Conservation (phyloP, 495 filamentous ascomycete genomes). For the Neurospora tetraspora region DNA sequence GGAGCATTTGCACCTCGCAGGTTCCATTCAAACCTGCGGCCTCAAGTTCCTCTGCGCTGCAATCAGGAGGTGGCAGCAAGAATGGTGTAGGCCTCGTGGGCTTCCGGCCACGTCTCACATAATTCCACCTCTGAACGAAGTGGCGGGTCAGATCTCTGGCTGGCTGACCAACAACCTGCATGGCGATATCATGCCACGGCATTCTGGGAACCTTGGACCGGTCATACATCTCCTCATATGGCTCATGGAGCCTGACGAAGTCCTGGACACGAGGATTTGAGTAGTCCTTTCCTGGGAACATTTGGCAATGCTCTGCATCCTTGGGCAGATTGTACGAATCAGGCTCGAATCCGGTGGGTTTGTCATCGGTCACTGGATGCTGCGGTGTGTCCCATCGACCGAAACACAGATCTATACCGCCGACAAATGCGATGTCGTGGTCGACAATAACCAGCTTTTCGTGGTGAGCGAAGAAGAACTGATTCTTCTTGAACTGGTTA, state of each 20-base stretch:
- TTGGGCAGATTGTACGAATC: conserved; percentile 51
- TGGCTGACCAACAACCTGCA: conserved; percentile 97
- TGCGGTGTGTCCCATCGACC: conserved; percentile 95
- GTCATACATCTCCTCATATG: conserved; percentile 99
- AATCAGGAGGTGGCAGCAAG: conserved; percentile 87
- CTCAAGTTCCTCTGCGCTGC: conserved; percentile 73
- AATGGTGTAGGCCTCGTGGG: conserved; percentile 92
- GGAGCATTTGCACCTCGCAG: conserved; percentile 91
- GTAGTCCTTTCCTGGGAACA: conserved; percentile 98
- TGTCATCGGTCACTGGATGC: conserved; percentile 84
- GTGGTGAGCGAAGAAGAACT: conserved; percentile 99
- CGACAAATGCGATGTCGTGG: conserved; percentile 91
- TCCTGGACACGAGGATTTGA: conserved; percentile 93
- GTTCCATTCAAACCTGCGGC: conserved; percentile 81
- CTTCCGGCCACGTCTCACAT: conserved; percentile 85
- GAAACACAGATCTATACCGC: conserved; percentile 95
- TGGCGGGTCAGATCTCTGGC: conserved; percentile 89
- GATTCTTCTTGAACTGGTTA: conserved; percentile 96
- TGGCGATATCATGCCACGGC: conserved; percentile 98
- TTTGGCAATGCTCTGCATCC: conserved; percentile 88
- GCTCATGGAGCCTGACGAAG: conserved; percentile 87
- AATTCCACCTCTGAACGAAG: conserved; percentile 99
- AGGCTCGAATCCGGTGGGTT: conserved; percentile 86
- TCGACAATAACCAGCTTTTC: conserved; percentile 96
- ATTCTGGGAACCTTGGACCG: conserved; percentile 77